Conservation (phyloP, 345 rosid species). For the Eucalyptus cladocalyx region DNA sequence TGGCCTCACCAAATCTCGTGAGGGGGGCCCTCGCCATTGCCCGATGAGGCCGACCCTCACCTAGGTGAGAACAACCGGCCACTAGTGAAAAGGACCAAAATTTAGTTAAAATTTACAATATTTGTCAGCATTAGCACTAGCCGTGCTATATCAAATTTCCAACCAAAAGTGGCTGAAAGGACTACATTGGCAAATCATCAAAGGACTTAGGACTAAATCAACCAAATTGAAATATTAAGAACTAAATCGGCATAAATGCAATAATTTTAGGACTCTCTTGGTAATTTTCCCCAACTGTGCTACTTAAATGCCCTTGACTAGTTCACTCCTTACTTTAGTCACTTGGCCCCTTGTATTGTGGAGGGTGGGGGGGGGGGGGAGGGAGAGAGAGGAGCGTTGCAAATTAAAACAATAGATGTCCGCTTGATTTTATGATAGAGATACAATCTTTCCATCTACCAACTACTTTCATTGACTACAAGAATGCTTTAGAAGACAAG, state of each 20-base stretch:
- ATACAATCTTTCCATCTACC: background rate
- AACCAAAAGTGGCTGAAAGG: background rate
- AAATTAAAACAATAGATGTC: background rate
- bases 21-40: no score
- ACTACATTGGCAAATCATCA: background rate
- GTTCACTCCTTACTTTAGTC: background rate
- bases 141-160: background rate
- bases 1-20: accelerated
- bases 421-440: background rate
- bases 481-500: background rate
- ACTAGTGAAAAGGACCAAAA: background rate
- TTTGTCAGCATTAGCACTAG: accelerated
- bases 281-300: background rate
- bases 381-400: background rate
- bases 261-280: background rate
- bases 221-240: no score
- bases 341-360: background rate
- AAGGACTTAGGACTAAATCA: accelerated
- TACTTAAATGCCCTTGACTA: background rate
- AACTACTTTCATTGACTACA: background rate
- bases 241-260: no score
- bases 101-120: no score
- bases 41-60: no score
- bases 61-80: background rate
- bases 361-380: accelerated